Evolutionary conservation across 2,329 filamentous ascomycete genomes (phyloP), one percentile per base, ranked within the genome.

Genomic region (Aspergillus viridinutans): DNA sequence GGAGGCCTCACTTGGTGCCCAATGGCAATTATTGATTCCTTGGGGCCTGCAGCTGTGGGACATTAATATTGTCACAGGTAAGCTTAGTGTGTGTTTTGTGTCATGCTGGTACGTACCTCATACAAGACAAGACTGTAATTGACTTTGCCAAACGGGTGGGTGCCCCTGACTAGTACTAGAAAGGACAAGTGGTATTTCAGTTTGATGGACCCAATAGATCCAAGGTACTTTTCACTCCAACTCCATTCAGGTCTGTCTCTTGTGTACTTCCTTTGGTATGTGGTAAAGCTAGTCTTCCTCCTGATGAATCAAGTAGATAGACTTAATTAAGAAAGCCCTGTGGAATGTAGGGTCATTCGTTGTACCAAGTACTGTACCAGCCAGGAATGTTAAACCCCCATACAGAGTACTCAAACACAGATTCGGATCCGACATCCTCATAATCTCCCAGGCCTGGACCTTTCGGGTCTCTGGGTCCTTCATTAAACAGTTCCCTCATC

Each of bases 91-190:
- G 32, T 25, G 32, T 38, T 38, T 32, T 17, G 32, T 17, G 32
- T 38, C 1, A 10, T 43, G 7, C 20, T 43, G 20, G 20, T 17
- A 38, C 32, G 12, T 35, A 35, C 32, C 32, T 23, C 9, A 23
- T 20, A 45, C 8, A 45, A 10, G 42, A 45, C 42, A 10, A 3
- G 2, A 14, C 8, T 14, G 23, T 23, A 47, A 20, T 47, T 26
- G 38, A 55, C 40, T 26, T 28, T 43, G 29, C 23, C 52, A 26
- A 23, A 20, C 26, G 6, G 35, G 47, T 57, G 40, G 52, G 49
- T 62, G 53, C 60, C 60, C 60, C 60, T 62, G 56, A 60, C 60
- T 62, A 62, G 49, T 21, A 47, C 43, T 25, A 26, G 14, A 23
- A 25, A 3, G 10, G 5, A 23, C 17, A 23, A 12, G 21, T 25